Evolutionary conservation across 225 moss, liverwort and hornwort genomes (phyloP).

Genomic region (Bryoerythrophyllum caledonicum): DNA sequence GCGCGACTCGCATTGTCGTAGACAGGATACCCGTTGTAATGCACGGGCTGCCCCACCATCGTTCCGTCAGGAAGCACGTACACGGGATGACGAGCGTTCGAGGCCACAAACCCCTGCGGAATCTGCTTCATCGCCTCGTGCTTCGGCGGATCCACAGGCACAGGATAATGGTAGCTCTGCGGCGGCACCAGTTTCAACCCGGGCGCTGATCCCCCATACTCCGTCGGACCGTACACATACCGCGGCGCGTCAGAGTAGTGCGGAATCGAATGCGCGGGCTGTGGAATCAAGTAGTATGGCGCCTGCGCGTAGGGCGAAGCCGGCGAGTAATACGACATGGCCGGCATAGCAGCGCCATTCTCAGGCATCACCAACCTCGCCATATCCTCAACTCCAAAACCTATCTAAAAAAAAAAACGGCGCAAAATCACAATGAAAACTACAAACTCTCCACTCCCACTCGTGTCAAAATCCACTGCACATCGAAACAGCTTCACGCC

Average conservation of each 20-base stretch:
- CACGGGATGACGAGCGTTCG: not conserved
- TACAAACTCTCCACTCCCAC: not conserved
- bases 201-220: not conserved
- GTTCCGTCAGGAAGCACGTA: not conserved
- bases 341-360: not conserved
- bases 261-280: not conserved
- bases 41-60: not conserved
- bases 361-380: not conserved
- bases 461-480: not conserved
- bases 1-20: not conserved
- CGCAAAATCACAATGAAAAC: not conserved
- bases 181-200: not conserved
- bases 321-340: not conserved
- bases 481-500: not conserved
- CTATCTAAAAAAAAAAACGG: no score
- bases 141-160: not conserved
- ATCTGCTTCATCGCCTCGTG: not conserved
- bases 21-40: not conserved
- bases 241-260: not conserved
- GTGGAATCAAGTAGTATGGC: constrained; percentile 1
- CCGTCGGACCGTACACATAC: not conserved
- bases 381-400: not conserved
- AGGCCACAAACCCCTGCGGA: not conserved
- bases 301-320: not conserved
- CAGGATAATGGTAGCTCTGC: not conserved